Evolutionary conservation across 495 filamentous ascomycete genomes (phyloP), one percentile per base, ranked within the genome.

Genomic region (Aspergillus leporis): DNA sequence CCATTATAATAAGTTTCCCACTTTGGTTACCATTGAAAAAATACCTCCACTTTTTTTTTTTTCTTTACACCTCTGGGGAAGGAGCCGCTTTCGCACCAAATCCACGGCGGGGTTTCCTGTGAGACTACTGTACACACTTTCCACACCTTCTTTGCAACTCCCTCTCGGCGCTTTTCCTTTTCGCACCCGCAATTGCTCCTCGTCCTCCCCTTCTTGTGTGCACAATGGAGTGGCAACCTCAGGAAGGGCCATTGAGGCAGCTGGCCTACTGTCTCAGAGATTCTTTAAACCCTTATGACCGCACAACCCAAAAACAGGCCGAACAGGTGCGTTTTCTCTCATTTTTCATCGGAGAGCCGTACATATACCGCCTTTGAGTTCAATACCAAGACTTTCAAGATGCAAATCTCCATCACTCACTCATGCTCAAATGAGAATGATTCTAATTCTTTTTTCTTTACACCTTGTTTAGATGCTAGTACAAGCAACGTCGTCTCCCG

Each of bases 161-260:
- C 34, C 36, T 43, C 56, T 58, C 48, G 25, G 43, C 53, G 40
- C 46, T 45, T 52, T 49, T 52, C 48, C 38, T 22, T 45, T 49
- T 52, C 47, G 31, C 34, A 49, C 55, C 34, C 46, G 16, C 34
- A 21, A 21, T 46, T 25, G 23, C 52, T 49, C 38, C 51, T 53
- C 51, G 38, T 38, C 30, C 36, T 18, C 36, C 41, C 58, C 13
- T 34, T 60, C 48, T 56, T 59, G 46, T 40, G 55, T 59, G 52
- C 66, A 76, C 65, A 58, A 97, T 96, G 92, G 85, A 85, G 69
- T 99, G 94, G 94, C 91, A 96, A 79, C 95, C 94, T 32, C 83
- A 90, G 71, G 83, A 87, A 61, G 90, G 90, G 79, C 89, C 88
- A 69, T 81, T 98, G 81, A 82, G 83, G 79, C 91, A 96, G 80